phyloP scores from a whole-genome alignment of 2,329 filamentous ascomycete genomes.

The Grosmannia penicillata region DNA sequence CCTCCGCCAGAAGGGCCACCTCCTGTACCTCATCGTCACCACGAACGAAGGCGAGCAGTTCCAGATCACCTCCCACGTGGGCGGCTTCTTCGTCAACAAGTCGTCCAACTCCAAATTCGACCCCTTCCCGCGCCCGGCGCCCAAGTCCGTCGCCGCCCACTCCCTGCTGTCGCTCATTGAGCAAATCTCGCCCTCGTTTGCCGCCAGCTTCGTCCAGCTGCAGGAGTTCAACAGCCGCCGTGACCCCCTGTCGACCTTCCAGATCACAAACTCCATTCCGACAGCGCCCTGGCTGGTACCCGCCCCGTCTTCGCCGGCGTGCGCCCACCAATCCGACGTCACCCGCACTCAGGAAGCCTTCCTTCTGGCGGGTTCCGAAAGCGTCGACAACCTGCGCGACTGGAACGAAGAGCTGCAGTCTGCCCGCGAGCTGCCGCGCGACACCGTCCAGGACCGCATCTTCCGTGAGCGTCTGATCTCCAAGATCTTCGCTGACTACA shows the following conservation, averaged over 20 bases:
- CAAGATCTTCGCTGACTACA: slow-evolving; percentile 96
- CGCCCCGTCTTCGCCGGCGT: slow-evolving; percentile 45
- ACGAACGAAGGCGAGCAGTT: slow-evolving; percentile 92
- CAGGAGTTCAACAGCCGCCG: slow-evolving; percentile 74
- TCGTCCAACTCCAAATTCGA: slow-evolving; percentile 93
- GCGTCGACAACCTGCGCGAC: slow-evolving; percentile 84
- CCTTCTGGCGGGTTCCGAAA: slow-evolving; percentile 79
- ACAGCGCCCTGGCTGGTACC: slow-evolving; percentile 86
- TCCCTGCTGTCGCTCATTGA: slow-evolving; percentile 71
- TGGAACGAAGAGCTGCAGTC: slow-evolving; percentile 99
- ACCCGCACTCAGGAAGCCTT: slow-evolving; percentile 88
- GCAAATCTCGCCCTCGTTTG: slow-evolving; percentile 72
- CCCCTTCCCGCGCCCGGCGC: slow-evolving; percentile 62
- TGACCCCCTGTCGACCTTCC: slow-evolving; percentile 84
- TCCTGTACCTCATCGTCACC: slow-evolving; percentile 77
- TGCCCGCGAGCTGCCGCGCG: slow-evolving; percentile 83
- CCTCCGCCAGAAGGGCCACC: slow-evolving; percentile 77
- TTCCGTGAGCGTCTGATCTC: slow-evolving; percentile 89
- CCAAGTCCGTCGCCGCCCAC: slow-evolving; percentile 68
- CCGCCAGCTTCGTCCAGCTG: slow-evolving; percentile 57
- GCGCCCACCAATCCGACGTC: slow-evolving; percentile 65
- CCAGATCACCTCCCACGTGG: slow-evolving; percentile 85
- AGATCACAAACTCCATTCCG: slow-evolving; percentile 88
- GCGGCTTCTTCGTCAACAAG: slow-evolving; percentile 95
- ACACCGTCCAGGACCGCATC: slow-evolving; percentile 86